Base-by-base conservation (phyloP, 495 filamentous ascomycete species). In the Penicillium daleae region DNA sequence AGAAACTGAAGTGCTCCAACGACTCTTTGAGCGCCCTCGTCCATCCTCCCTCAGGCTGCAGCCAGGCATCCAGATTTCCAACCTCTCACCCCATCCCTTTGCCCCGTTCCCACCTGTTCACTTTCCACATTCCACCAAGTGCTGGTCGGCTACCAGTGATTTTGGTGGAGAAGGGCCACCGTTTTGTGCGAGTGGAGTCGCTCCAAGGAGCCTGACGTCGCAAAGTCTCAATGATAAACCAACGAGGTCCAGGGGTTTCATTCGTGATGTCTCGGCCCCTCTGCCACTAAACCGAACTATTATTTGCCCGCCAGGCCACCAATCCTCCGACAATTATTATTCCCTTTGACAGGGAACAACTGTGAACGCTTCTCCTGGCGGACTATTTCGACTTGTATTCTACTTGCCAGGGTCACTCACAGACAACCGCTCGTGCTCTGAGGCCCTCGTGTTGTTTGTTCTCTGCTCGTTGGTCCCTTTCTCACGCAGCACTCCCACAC, bases 181-280 rank as follows among this genome's bases (percentile, higher is more conserved):
- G n/a, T n/a, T n/a, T 29, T 24, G 17, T 8, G n/a, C 42, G 1
- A 50, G 46, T 50, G 46, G 46, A 50, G 46, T 24, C 46, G 24
- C 6, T 46, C 2, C n/a, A 44, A 44, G 40, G 19, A 27, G 10
- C 46, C 24, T 50, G 46, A 29, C 46, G 24, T 50, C 46, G 46
- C 46, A 29, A 50, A 50, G 46, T n/a, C 42, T 46, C 42, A 46
- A 46, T 46, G 42, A 24, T 46, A 22, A 46, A 46, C 42, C 24
- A 15, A 24, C 21, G 39, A 17, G 19, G 29, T 3, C 29, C 29
- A 31, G n/a, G n/a, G n/a, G n/a, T n/a, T 21, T 46, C 12, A 24
- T 22, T 46, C 21, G 42, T 46, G 4, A 22, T 46, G 42, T 46
- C 42, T 46, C 42, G 46, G 46, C 46, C 46, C 46, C 46, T 27